Percentiles rank a stretch among this genome's conserved stretches.
Conservation (phyloP, 495 filamentous ascomycete genomes). For the Massariosphaeria phaeospora region DNA sequence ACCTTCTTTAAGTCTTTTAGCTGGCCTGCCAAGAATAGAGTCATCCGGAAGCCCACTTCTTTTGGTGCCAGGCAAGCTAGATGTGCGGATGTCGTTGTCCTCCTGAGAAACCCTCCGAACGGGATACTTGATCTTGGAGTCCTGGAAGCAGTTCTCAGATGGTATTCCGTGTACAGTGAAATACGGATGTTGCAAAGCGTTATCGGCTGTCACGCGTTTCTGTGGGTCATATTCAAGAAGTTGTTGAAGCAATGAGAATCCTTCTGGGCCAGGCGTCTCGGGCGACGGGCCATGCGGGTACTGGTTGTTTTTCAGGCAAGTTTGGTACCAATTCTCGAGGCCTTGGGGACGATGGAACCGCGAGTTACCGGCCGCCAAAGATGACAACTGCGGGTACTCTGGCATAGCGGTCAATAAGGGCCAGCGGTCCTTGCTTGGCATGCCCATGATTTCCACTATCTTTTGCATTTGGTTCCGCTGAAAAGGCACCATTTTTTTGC, state of each 20-base stretch:
- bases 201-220: conserved; percentile 75
- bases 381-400: conserved; percentile 71
- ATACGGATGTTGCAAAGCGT: conserved; percentile 83
- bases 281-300: conserved; percentile 50
- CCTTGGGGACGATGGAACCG: conserved; percentile 44
- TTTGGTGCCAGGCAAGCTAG: conserved; percentile 89
- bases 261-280: conserved; percentile 62
- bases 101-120: conserved; percentile 85
- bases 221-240: conserved; percentile 92
- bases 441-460: conserved; percentile 90
- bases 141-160: conserved; percentile 82
- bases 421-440: conserved; percentile 87
- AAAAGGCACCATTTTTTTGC: conserved; percentile 93
- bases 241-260: conserved; percentile 71
- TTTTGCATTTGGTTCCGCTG: conserved; percentile 98
- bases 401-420: conserved; percentile 73
- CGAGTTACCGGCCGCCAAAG: conserved; percentile 49
- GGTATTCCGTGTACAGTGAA: conserved; percentile 61
- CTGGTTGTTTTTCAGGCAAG: conserved; percentile 53
- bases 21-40: conserved; percentile 56
- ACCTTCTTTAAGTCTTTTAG: conserved; percentile 63
- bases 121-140: conserved; percentile 80
- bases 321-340: conserved; percentile 63
- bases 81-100: conserved; percentile 85
- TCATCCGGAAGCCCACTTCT: conserved; percentile 84